Evolutionary conservation across 2,329 filamentous ascomycete species (phyloP).

Genomic region (Scedosporium minutisporum): DNA sequence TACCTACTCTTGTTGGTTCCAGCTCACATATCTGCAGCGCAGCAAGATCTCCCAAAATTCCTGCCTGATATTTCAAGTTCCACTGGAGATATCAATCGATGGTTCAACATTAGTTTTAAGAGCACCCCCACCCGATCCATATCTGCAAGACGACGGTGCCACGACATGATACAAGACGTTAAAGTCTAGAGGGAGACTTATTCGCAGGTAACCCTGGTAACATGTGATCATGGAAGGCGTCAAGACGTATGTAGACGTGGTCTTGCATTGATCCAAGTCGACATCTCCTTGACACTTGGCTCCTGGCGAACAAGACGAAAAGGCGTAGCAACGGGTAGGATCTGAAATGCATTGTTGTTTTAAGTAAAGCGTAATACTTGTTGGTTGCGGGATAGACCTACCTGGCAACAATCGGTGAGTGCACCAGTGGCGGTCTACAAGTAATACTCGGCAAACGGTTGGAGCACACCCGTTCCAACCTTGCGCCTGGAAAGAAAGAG

Average conservation of each 20-base stretch:
- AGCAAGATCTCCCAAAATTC: too few relatives aligned
- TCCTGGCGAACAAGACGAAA: neutral
- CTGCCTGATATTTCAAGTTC: too few relatives aligned
- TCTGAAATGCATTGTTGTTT: neutral
- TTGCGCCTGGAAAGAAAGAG: too few relatives aligned
- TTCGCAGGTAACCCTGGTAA: neutral
- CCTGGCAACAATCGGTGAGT: neutral
- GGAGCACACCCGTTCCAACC: too few relatives aligned
- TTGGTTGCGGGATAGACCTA: neutral
- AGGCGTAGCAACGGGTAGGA: neutral
- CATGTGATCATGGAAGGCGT: neutral
- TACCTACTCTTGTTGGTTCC: too few relatives aligned
- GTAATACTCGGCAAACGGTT: neutral
- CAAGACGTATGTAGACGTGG: neutral
- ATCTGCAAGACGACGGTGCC: neutral
- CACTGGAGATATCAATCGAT: too few relatives aligned
- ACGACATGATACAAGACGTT: neutral
- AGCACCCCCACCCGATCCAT: too few relatives aligned
- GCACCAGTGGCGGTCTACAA: neutral
- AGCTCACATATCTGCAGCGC: too few relatives aligned
- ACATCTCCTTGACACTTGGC: neutral
- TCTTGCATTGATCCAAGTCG: neutral
- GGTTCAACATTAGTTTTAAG: too few relatives aligned
- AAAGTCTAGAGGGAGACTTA: neutral
- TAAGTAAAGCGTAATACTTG: neutral